Conservation (phyloP, 2,329 filamentous ascomycete species). For the Nannizzia gypsea region DNA sequence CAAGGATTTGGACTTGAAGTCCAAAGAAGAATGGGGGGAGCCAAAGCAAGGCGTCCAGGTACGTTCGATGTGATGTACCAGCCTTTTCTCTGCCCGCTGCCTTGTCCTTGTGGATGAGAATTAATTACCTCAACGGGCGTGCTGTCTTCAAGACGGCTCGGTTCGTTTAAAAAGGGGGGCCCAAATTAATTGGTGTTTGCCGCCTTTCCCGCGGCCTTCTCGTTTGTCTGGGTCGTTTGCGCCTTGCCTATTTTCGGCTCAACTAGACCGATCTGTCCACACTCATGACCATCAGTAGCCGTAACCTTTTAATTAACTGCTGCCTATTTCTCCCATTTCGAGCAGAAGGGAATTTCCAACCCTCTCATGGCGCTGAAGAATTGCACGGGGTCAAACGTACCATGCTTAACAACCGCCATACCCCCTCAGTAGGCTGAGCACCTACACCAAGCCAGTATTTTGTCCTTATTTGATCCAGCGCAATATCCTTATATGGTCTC, state of each 20-base stretch:
- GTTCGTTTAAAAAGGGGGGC: too few relatives aligned
- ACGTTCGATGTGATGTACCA: neutral
- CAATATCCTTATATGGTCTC: slow-evolving; percentile 78
- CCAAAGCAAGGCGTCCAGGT: neutral
- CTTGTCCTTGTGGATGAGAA: neutral
- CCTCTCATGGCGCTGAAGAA: neutral
- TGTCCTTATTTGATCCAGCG: slow-evolving; percentile 66
- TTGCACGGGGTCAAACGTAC: slow-evolving; percentile 9
- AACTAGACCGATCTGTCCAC: slow-evolving; percentile 25
- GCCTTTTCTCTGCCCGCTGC: neutral
- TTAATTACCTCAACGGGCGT: neutral
- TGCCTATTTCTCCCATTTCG: neutral
- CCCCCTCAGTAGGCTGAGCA: slow-evolving; percentile 82
- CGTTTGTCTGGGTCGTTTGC: neutral
- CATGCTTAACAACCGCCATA: slow-evolving; percentile 60
- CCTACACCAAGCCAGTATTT: slow-evolving; percentile 97
- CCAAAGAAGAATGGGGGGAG: neutral
- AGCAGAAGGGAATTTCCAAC: too few relatives aligned
- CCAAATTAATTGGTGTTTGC: slow-evolving; percentile 5
- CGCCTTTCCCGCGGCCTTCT: neutral
- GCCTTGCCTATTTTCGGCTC: slow-evolving; percentile 18
- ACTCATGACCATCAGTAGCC: slow-evolving; percentile 6
- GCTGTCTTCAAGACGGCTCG: neutral
- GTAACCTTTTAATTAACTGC: neutral
- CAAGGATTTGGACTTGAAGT: neutral